A percentile compares a stretch with the other conserved stretches of the same genome.
phyloP scores from a whole-genome alignment of 139 green algal species.

The Trebouxia sp. region DNA sequence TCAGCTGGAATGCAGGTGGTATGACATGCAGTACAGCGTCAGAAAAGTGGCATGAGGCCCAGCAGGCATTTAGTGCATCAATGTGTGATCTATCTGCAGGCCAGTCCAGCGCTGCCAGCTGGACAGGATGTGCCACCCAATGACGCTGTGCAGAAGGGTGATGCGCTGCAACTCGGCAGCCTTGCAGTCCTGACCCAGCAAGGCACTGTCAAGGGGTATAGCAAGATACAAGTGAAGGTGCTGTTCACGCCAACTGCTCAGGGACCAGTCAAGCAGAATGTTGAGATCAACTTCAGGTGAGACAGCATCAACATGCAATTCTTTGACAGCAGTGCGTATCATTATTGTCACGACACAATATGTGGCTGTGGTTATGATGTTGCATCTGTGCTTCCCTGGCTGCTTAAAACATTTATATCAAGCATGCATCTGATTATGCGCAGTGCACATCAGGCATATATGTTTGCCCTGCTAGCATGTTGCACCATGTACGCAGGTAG shows the following conservation, averaged over 20 bases:
- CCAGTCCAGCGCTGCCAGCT: not conserved
- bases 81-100: not conserved
- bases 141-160: not conserved
- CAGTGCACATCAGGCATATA: too few relatives aligned
- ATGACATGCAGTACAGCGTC: too few relatives aligned
- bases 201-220: constrained; percentile 4
- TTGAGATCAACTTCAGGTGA: not conserved
- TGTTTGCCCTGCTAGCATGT: too few relatives aligned
- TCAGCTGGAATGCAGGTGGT: too few relatives aligned
- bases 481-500: too few relatives aligned
- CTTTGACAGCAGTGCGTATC: too few relatives aligned
- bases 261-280: not conserved
- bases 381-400: too few relatives aligned
- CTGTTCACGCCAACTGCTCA: not conserved
- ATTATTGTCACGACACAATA: too few relatives aligned
- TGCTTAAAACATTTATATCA: too few relatives aligned
- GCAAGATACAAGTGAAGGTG: not conserved
- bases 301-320: not conserved
- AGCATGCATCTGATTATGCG: too few relatives aligned
- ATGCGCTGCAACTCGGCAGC: not conserved
- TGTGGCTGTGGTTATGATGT: too few relatives aligned
- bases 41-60: too few relatives aligned
- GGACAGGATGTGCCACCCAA: not conserved
- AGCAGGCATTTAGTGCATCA: not conserved
- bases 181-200: not conserved